Evolutionary conservation across 2,329 filamentous ascomycete species (phyloP), one percentile per base, ranked within the genome.

Genomic region (Periconia digitata): DNA sequence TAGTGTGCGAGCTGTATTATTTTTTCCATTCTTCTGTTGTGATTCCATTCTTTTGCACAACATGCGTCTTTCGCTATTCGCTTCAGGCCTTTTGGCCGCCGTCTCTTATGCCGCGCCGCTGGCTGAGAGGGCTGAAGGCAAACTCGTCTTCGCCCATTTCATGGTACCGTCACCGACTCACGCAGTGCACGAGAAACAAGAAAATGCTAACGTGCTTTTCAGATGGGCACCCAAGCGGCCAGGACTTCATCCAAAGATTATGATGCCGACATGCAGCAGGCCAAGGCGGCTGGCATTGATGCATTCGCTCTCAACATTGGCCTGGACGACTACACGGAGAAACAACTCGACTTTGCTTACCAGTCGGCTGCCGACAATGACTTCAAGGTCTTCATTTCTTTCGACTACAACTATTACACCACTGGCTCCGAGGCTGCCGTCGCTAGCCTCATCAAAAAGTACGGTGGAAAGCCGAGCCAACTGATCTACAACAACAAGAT

Each of bases 281-380:
- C 63, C 21, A 64, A 67, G 51, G 55, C 58, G 6, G 57, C 62
- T 15, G 64, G 64, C 38, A 68, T 68, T 42, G 65, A 68, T 46
- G 65, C 63, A 10, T 67, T 68, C 37, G 65, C 64, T 1, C 59
- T 68, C 22, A 67, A 68, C 53, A 64, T 68, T 13, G 64, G 54
- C 18, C 58, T 46, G 0, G 59, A 61, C 34, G 15, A 34, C 6
- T 60, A 59, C 44, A 63, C 56, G 13, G 49, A 55, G 16, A 37
- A 44, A 12, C 63, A 63, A 42, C 58, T 65, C 23, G 47, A 43
- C 8, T 62, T 54, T 36, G 63, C 63, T 6, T 64, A 64, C 45
- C 56, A 60, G 12, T 58, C 59, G 6, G 59, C 62, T 2, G 58
- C 51, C 27, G 54, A 51, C 46, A 60, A 64, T 40, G 55, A 54